phyloP scores from a whole-genome alignment of 148 eudicot genomes.

The Selenicereus undatus region DNA sequence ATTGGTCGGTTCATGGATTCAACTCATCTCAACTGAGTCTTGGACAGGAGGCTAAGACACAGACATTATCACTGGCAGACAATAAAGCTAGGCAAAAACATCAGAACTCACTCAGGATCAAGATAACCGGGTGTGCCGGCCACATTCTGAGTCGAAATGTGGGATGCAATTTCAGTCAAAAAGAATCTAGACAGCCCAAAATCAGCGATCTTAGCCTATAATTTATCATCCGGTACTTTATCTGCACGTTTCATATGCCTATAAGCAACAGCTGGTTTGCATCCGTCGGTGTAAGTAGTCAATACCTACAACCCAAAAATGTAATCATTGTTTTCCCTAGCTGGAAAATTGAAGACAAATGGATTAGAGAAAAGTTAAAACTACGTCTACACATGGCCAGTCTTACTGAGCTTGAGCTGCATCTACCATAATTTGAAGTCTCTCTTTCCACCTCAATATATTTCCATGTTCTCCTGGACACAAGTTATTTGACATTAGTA shows the following conservation, averaged over 20 bases:
- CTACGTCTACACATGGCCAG: neutral
- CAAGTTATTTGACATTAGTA: no score
- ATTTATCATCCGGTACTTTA: conserved; percentile 25
- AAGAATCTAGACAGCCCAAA: conserved; percentile 37
- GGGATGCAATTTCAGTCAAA: conserved; percentile 20
- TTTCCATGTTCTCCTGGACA: conserved; percentile 10
- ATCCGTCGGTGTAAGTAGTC: conserved; percentile 39
- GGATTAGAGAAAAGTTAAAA: neutral
- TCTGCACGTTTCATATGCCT: conserved; percentile 37
- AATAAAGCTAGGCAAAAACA: neutral
- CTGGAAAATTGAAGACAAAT: neutral
- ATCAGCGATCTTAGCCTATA: conserved; percentile 38
- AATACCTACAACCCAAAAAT: conserved; percentile 24
- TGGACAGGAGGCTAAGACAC: no score
- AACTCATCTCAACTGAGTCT: no score
- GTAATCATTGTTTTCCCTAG: neutral
- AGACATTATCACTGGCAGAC: no score
- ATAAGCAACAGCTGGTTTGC: conserved; percentile 33
- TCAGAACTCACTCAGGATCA: conserved; percentile 40
- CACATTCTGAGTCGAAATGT: conserved; percentile 18
- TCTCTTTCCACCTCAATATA: conserved; percentile 21
- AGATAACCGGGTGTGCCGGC: conserved; percentile 36
- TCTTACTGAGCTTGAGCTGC: conserved; percentile 22
- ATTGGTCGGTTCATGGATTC: no score
- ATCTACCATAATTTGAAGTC: conserved; percentile 17